Conservation (phyloP, 495 filamentous ascomycete genomes). For the Penicillium psychrofluorescens region DNA sequence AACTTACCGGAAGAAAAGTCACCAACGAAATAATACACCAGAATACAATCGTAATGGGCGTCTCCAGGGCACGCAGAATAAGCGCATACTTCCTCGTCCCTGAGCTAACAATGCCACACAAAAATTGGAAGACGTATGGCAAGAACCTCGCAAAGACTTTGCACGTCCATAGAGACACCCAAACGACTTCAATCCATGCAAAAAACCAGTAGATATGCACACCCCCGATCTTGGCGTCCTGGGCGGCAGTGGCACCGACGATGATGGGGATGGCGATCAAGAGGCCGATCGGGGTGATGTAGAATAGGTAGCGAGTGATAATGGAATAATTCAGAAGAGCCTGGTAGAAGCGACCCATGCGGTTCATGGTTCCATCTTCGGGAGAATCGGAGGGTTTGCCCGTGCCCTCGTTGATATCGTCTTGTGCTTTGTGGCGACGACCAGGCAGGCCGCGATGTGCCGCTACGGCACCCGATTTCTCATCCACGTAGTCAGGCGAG, state of each 20-base stretch:
- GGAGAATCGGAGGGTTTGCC: constrained; percentile 38
- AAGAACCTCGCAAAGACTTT: constrained; percentile 75
- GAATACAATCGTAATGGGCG: constrained; percentile 78
- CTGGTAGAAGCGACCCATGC: constrained; percentile 81
- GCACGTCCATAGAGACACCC: constrained; percentile 79
- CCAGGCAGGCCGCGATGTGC: constrained; percentile 22
- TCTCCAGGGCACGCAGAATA: constrained; percentile 70
- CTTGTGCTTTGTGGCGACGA: constrained; percentile 36
- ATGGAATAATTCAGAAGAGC: constrained; percentile 80
- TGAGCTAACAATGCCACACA: constrained; percentile 82
- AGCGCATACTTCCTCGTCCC: constrained; percentile 89
- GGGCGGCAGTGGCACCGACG: constrained; percentile 52
- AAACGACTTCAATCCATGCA: constrained; percentile 85
- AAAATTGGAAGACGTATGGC: constrained; percentile 77
- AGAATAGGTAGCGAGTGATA: constrained; percentile 82
- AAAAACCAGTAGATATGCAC: constrained; percentile 75
- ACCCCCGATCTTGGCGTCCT: constrained; percentile 49
- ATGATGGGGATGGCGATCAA: constrained; percentile 78
- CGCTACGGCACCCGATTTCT: too few relatives aligned
- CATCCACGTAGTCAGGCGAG: too few relatives aligned
- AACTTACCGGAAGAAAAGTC: constrained; percentile 61
- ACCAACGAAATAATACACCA: constrained; percentile 77
- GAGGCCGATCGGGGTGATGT: constrained; percentile 70
- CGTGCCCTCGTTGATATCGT: constrained; percentile 37
- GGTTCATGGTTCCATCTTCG: constrained; percentile 59